Conservation (phyloP, 306 rosid genomes). For the Rosa rugosa region DNA sequence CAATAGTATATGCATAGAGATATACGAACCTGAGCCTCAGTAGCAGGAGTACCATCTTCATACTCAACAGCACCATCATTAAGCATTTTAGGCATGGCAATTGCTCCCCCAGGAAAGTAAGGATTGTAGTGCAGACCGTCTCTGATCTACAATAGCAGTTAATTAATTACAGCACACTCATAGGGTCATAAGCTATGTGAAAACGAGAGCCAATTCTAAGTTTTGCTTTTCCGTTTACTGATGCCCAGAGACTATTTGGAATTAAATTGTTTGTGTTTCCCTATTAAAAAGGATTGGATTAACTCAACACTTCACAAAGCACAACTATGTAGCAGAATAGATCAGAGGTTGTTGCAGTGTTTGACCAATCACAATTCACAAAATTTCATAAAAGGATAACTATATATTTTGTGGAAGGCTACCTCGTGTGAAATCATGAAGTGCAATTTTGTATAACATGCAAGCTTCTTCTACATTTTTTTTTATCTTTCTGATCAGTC, state of each 20-base stretch:
- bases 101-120: constrained; percentile 97
- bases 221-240: neutral
- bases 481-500: neutral
- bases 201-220: neutral
- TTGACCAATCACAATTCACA: neutral
- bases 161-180: neutral
- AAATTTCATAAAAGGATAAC: neutral
- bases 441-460: neutral
- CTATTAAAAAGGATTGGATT: neutral
- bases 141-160: constrained; percentile 68
- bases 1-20: neutral
- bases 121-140: constrained; percentile 96
- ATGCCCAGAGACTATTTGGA: neutral
- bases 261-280: neutral
- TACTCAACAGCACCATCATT: constrained; percentile 94
- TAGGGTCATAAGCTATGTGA: neutral
- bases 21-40: constrained; percentile 80
- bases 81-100: constrained; percentile 99
- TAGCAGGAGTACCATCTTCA: constrained; percentile 90
- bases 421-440: neutral
- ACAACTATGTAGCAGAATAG: neutral
- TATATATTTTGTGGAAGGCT: neutral
- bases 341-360: neutral
- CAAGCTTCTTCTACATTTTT: neutral
- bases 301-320: neutral